Conservation (phyloP, 345 rosid genomes). For the Laguncularia racemosa region DNA sequence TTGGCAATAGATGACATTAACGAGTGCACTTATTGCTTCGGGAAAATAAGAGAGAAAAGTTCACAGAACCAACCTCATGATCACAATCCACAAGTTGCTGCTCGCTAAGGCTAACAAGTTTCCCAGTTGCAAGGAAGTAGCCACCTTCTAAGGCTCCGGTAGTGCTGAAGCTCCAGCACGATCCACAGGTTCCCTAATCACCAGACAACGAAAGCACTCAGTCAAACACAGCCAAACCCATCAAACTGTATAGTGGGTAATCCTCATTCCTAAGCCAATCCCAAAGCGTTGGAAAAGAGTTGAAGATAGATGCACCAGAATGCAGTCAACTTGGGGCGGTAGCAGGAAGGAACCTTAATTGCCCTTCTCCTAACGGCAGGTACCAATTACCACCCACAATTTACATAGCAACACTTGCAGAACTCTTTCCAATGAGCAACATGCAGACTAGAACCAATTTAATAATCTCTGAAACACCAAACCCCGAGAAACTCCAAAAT, state of each 20-base stretch:
- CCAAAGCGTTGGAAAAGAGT: too few species aligned
- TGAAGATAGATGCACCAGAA: too few species aligned
- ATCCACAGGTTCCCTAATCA: constrained; percentile 86
- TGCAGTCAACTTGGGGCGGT: too few species aligned
- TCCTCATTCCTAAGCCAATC: too few species aligned
- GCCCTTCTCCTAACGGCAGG: too few species aligned
- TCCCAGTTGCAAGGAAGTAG: constrained; percentile 75
- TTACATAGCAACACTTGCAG: too few species aligned
- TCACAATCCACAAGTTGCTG: constrained; percentile 99
- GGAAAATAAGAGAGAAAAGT: background rate
- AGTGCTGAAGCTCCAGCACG: constrained; percentile 97
- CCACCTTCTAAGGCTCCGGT: constrained; percentile 98
- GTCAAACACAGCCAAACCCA: background rate
- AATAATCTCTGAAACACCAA: too few species aligned
- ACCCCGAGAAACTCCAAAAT: background rate
- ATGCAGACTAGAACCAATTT: too few species aligned
- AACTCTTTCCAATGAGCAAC: too few species aligned
- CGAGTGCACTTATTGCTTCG: background rate
- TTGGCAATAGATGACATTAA: background rate
- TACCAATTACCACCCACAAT: too few species aligned
- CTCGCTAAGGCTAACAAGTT: constrained; percentile 93
- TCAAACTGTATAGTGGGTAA: background rate
- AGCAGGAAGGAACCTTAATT: too few species aligned
- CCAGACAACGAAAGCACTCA: background rate
- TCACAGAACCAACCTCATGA: constrained; percentile 58